These are phyloP conservation scores for Steccherinum ochraceum DNA, from an alignment of 768 basidiomycete species.

Conservation along the genomic window DNA sequence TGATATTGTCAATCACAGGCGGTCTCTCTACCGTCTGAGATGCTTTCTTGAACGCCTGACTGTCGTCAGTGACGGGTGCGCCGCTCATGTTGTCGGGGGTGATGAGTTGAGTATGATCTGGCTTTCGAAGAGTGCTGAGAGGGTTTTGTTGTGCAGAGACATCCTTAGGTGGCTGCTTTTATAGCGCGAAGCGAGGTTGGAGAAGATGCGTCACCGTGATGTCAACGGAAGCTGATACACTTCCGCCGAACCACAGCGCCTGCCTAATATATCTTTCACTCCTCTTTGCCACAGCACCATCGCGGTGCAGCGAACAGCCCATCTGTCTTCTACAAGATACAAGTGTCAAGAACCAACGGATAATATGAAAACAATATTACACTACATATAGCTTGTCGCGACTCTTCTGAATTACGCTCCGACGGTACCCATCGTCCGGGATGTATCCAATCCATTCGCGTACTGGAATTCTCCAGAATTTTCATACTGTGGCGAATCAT, in stretches of 20 bases:
- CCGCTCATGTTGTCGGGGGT: not conserved
- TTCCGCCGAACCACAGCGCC: not conserved
- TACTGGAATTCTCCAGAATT: conserved; percentile 80
- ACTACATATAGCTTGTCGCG: too few relatives aligned
- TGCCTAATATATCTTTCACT: not conserved
- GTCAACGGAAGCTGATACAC: not conserved
- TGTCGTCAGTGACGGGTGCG: conserved; percentile 11
- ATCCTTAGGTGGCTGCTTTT: too few relatives aligned
- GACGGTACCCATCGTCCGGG: conserved; percentile 11
- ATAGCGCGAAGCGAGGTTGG: too few relatives aligned
- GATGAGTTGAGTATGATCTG: not conserved
- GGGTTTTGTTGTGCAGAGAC: too few relatives aligned
- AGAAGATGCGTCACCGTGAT: not conserved
- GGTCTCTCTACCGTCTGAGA: conserved; percentile 23
- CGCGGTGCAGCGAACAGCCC: too few relatives aligned
- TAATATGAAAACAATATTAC: too few relatives aligned
- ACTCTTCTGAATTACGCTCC: too few relatives aligned
- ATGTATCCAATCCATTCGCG: conserved; percentile 42
- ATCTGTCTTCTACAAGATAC: too few relatives aligned
- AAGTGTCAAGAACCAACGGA: too few relatives aligned
- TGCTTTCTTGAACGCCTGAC: conserved; percentile 21
- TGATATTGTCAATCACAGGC: conserved; percentile 23
- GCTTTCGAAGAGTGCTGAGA: too few relatives aligned
- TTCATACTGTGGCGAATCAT: conserved; percentile 48
- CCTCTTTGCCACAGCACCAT: too few relatives aligned